Evolutionary conservation across 2,329 filamentous ascomycete genomes (phyloP), one percentile per base, ranked within the genome.

Genomic region (Xylaria arbuscula): DNA sequence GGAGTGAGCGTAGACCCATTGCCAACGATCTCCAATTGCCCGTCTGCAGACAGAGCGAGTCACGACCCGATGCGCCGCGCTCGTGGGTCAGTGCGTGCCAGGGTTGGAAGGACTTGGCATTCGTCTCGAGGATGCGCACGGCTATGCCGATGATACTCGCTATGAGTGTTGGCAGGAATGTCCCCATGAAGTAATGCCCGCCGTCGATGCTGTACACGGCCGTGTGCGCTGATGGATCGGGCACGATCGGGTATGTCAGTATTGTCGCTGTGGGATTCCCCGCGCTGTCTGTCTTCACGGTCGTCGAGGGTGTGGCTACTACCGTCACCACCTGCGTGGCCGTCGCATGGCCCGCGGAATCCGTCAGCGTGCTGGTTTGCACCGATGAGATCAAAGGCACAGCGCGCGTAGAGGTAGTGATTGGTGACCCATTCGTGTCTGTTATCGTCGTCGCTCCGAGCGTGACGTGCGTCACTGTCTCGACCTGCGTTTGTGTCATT

Each of bases 41-140:
- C 0, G 74, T 76, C 11, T 75, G 64, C 7, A 78, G 69, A 34
- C 70, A 76, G 2, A 80, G 66, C 0, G 80, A 81, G 15, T 79
- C 73, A 10, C 72, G 70, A 0, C 80, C 80, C 0, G 67, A 34
- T 1, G 75, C 76, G 0, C 81, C 80, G 8, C 57, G 70, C 1
- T 71, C 69, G 40, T 74, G 72, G 5, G 77, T 75, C 10, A 83
- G 74, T 56, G 78, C 79, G 69, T 81, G 79, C 75, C 78, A 82
- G 0, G 81, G 80, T 69, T 82, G 80, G 48, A 76, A 70, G 5
- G 73, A 63, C 64, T 73, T 75, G 54, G 69, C 74, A 47, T 77
- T 77, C 11, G 63, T 57, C 62, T 73, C 69, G 38, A 77, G 69
- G 32, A 73, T 74, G 6, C 72, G 72, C 17, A 76, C 63, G 0